phyloP scores from a whole-genome alignment of 2,329 filamentous ascomycete species.

The Albifimbria verrucaria region DNA sequence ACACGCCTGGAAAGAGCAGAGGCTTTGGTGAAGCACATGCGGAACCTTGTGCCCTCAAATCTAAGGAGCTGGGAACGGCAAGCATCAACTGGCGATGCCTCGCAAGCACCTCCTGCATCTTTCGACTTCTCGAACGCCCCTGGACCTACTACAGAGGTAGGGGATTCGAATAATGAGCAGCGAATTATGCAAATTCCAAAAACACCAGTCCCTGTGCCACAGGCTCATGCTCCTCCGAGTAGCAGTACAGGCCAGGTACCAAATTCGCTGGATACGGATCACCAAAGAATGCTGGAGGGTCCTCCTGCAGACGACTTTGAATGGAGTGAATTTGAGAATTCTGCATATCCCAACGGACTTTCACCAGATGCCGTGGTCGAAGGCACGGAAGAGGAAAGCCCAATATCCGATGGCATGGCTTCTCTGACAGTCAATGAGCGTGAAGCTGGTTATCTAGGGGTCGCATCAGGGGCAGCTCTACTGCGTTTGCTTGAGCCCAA shows the following conservation, averaged over 20 bases:
- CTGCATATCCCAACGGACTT: slow-evolving; percentile 19
- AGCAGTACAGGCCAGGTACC: too few species aligned
- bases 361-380: slow-evolving; percentile 17
- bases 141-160: not conserved
- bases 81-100: too few species aligned
- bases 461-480: slow-evolving; percentile 42
- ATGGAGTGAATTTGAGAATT: slow-evolving; percentile 29
- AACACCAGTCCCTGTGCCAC: too few species aligned
- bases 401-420: slow-evolving; percentile 35
- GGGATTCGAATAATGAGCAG: not conserved
- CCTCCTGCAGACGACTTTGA: slow-evolving; percentile 33
- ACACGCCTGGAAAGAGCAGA: slow-evolving; percentile 33
- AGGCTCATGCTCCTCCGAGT: too few species aligned
- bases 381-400: slow-evolving; percentile 17
- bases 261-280: too few species aligned
- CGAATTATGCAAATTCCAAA: too few species aligned
- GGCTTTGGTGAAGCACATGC: slow-evolving; percentile 25
- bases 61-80: slow-evolving; percentile 13
- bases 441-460: slow-evolving; percentile 42
- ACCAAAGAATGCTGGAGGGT: slow-evolving; percentile 24
- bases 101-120: not conserved
- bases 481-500: slow-evolving; percentile 32
- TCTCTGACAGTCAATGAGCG: slow-evolving; percentile 30
- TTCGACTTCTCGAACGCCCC: slow-evolving; percentile 13
- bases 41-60: slow-evolving; percentile 22